Conservation (phyloP, 352 stramenopile species). For the Discostella stelligera region DNA sequence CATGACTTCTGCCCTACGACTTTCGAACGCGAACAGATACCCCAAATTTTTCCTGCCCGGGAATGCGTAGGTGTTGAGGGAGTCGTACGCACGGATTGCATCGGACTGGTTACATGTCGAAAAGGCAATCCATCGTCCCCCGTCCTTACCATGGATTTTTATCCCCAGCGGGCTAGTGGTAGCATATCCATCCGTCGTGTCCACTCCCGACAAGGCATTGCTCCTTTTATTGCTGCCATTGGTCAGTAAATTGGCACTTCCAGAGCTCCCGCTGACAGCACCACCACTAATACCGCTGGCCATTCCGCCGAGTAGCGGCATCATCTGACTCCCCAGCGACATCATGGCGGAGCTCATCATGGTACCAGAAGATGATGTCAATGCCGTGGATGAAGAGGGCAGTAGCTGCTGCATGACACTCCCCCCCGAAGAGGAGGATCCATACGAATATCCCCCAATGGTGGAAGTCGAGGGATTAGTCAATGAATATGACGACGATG, state of each 20-base stretch:
- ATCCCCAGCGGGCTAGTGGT: conserved; percentile 50
- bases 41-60: conserved; percentile 75
- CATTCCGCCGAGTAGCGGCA: conserved; percentile 30
- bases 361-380: conserved; percentile 21
- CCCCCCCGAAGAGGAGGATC: too few relatives aligned
- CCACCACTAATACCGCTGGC: background rate
- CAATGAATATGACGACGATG: conserved; percentile 15
- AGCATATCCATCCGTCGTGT: background rate
- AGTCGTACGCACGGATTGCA: conserved; percentile 62
- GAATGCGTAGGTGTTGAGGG: conserved; percentile 80
- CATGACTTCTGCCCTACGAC: conserved; percentile 66
- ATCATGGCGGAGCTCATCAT: conserved; percentile 33
- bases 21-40: conserved; percentile 84
- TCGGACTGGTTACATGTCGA: conserved; percentile 67
- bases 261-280: background rate
- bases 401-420: conserved; percentile 27
- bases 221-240: conserved; percentile 21
- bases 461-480: conserved; percentile 6
- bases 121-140: conserved; percentile 63
- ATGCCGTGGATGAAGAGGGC: conserved; percentile 23
- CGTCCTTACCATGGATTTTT: conserved; percentile 68
- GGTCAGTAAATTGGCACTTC: conserved; percentile 30
- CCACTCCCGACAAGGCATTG: background rate
- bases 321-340: conserved; percentile 48
- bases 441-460: background rate